phyloP scores from a whole-genome alignment of 2,329 filamentous ascomycete genomes.

The Zymoseptoria pseudotritici region DNA sequence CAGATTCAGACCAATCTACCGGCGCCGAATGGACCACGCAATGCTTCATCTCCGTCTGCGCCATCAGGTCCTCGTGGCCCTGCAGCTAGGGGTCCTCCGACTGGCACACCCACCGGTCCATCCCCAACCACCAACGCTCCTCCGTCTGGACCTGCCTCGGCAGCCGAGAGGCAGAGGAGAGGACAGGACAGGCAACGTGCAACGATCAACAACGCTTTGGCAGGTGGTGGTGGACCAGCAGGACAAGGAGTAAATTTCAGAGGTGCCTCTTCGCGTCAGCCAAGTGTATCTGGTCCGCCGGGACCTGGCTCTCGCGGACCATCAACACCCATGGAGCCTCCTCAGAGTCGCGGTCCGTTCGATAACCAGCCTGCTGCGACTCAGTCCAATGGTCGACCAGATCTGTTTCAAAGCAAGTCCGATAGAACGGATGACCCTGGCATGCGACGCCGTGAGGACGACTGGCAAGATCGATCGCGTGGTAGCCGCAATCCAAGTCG shows the following conservation, averaged over 20 bases:
- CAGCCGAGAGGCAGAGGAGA: slow-evolving; percentile 15
- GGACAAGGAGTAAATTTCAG: slow-evolving; percentile 25
- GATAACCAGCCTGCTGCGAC: slow-evolving; percentile 5
- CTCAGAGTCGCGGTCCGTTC: slow-evolving; percentile 8
- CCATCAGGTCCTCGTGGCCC: slow-evolving; percentile 23
- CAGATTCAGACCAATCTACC: slow-evolving; percentile 22
- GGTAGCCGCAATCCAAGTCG: slow-evolving; percentile 23
- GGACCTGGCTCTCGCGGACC: slow-evolving; percentile 3
- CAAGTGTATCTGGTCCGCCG: slow-evolving; percentile 15
- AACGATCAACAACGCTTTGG: slow-evolving; percentile 24
- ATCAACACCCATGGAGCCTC: slow-evolving; percentile 16
- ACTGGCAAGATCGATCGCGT: slow-evolving; percentile 15
- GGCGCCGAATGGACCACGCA: slow-evolving; percentile 17
- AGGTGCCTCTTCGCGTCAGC: slow-evolving; percentile 25
- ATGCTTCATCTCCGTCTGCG: slow-evolving; percentile 22
- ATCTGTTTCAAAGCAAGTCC: slow-evolving; percentile 17
- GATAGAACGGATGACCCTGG: slow-evolving; percentile 14
- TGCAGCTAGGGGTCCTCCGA: slow-evolving; percentile 13
- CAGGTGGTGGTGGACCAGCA: slow-evolving; percentile 7
- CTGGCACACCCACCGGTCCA: slow-evolving; percentile 24
- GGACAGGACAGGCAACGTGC: slow-evolving; percentile 17
- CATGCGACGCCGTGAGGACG: slow-evolving; percentile 20
- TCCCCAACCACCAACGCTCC: slow-evolving; percentile 19
- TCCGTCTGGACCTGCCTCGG: slow-evolving; percentile 25
- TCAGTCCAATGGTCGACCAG: slow-evolving; percentile 5